Conservation (phyloP, 352 stramenopile genomes). For the Aphanomyces cochlioides region DNA sequence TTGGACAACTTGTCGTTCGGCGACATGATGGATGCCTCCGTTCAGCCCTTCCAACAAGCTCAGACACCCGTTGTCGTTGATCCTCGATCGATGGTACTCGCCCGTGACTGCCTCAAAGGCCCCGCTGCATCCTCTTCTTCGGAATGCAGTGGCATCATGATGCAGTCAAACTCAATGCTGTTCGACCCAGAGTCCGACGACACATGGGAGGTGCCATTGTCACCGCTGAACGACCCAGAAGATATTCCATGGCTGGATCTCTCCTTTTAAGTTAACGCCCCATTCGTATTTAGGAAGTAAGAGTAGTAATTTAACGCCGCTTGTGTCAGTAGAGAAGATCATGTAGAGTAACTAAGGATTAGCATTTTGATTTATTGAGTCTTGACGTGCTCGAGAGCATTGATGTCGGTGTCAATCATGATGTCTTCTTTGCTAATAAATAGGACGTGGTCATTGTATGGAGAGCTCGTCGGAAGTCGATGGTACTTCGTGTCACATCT, state of each 20-base stretch:
- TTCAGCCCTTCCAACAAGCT: constrained; percentile 26
- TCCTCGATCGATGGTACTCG: constrained; percentile 50
- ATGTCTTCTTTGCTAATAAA: constrained; percentile 19
- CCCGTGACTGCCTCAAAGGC: constrained; percentile 66
- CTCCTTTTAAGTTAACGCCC: constrained; percentile 54
- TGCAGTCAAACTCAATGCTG: constrained; percentile 25
- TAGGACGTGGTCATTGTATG: constrained; percentile 29
- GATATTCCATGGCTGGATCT: constrained; percentile 82
- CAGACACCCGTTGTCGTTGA: constrained; percentile 36
- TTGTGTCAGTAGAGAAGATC: neutral
- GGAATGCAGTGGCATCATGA: constrained; percentile 15
- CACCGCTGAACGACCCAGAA: constrained; percentile 74
- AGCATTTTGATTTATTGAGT: neutral
- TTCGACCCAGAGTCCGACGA: constrained; percentile 33
- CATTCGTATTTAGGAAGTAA: constrained; percentile 28
- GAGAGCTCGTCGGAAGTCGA: constrained; percentile 23
- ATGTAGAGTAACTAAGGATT: neutral
- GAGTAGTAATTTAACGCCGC: constrained; percentile 20
- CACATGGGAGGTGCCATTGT: constrained; percentile 75
- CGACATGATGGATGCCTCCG: constrained; percentile 33
- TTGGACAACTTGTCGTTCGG: constrained; percentile 43
- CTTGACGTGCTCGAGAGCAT: constrained; percentile 1
- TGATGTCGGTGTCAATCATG: constrained; percentile 26
- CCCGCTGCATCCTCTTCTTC: constrained; percentile 32
- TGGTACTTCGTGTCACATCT: neutral